These are phyloP conservation scores for Gossypium anomalum DNA, from an alignment of 345 rosid genomes.

Conservation along the genomic window DNA sequence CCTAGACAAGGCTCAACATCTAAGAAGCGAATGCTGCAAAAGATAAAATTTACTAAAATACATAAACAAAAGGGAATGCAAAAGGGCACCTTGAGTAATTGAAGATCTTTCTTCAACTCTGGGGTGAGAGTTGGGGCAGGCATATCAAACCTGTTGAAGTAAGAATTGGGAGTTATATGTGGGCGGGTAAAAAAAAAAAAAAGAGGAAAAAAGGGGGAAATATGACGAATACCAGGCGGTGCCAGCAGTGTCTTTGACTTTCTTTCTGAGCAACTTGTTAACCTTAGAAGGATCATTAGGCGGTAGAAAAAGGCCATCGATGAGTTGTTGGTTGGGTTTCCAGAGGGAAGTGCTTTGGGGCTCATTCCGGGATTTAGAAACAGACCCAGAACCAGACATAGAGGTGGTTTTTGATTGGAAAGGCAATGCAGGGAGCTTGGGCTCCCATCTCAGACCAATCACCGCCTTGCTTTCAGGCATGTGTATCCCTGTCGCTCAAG, in stretches of 20 bases:
- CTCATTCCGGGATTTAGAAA: conserved; percentile 20
- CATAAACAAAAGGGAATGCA: background rate
- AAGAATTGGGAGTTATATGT: background rate
- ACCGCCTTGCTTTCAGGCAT: conserved; percentile 58
- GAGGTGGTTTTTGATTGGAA: conserved; percentile 5
- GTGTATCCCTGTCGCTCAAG: background rate
- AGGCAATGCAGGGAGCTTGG: conserved; percentile 49
- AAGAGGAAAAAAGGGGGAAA: background rate
- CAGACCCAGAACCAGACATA: background rate
- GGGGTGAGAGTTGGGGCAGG: conserved; percentile 84
- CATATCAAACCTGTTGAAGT: conserved; percentile 77
- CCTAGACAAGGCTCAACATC: background rate
- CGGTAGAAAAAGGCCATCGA: conserved; percentile 78
- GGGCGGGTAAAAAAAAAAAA: background rate
- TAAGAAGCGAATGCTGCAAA: background rate
- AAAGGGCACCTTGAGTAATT: conserved; percentile 69
- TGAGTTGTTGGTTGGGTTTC: conserved; percentile 54
- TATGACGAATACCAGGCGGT: conserved; percentile 45
- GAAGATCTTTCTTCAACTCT: conserved; percentile 81
- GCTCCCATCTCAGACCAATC: conserved; percentile 83
- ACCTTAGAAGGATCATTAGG: conserved; percentile 66
- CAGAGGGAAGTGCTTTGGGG: conserved; percentile 44
- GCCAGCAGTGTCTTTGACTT: conserved; percentile 69
- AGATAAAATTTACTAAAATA: background rate
- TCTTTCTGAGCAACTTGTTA: conserved; percentile 60